Base-by-base conservation (phyloP, 164 flowering plant species). In the Vitis cinerea region DNA sequence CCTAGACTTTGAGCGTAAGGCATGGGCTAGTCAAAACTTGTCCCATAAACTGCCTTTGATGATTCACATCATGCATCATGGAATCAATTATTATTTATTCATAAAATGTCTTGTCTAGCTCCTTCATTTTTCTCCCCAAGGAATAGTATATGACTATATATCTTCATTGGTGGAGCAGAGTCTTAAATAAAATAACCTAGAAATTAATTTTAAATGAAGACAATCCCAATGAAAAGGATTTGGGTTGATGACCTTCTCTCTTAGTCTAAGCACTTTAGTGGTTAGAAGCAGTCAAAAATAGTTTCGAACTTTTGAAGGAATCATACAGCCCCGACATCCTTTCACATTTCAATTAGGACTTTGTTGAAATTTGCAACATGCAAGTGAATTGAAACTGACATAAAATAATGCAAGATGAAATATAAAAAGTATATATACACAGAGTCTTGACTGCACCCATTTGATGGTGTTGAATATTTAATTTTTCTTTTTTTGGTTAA, bases 261-360 rank as follows among this genome's bases (percentile, higher is more conserved):
- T 15, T 61, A 37, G 64, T 61, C 64, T 61, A 61, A 47, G 12
- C 50, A 63, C 65, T 63, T 63, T 63, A 63, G 65, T 63, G 52
- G 65, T 63, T 63, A 63, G 50, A 49, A 16, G 30, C 53, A 16
- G 65, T 63, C 53, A 63, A 47, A 49, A 48, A 31, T 61, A 52
- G 17, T 50, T 37, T 14, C 12, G 4, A 37, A n/a, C 13, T 44
- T 14, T 63, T 48, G 65, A 63, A 23, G 30, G 50, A 47, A 49
- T 63, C 10, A 9, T 10, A 29, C 65, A 47, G 49, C 49, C 15
- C 17, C 12, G 50, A 63, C 48, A 16, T 50, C 65, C 17, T 63
- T 59, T 63, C 65, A 63, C 54, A 63, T 63, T 48, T 49, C 27
- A 62, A 62, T 44, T 62, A 37, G 6, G 44, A 37, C 44, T 37